These are phyloP conservation scores for Scenedesmus sp. DNA, from an alignment of 163 green algal genomes.

Conservation along the genomic window DNA sequence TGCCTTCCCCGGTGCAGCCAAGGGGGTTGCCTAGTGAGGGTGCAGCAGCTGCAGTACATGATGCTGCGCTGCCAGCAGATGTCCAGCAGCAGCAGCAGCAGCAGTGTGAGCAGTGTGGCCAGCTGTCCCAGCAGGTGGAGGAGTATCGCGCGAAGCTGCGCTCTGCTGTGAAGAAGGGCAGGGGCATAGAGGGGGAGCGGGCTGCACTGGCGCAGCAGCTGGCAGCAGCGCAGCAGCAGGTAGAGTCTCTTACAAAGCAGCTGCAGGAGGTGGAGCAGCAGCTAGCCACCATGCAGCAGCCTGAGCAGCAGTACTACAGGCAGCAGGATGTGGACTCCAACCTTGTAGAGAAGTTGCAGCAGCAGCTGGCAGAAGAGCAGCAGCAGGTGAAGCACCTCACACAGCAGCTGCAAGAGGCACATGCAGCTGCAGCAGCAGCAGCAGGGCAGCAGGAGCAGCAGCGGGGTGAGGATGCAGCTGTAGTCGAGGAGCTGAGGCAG, in stretches of 20 bases:
- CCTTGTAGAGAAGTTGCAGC: not conserved
- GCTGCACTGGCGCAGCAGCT: conserved; percentile 9
- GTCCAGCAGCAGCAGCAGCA: not conserved
- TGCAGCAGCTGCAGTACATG: no score
- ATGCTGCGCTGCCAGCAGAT: not conserved
- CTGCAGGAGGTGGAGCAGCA: conserved; percentile 13
- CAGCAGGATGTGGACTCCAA: not conserved
- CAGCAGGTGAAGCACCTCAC: not conserved
- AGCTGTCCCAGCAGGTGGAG: not conserved
- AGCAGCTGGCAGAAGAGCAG: not conserved
- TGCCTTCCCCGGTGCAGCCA: not conserved
- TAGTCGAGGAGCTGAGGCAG: not conserved
- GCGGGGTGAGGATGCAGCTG: not conserved
- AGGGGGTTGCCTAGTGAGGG: not conserved
- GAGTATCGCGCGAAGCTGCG: conserved; percentile 25
- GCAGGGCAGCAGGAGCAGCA: not conserved
- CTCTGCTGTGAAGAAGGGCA: conserved; percentile 36
- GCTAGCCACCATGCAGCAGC: not conserved
- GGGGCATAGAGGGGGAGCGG: conserved; percentile 11
- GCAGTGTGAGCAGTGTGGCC: not conserved
- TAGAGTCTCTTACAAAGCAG: not conserved
- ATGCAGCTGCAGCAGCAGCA: not conserved
- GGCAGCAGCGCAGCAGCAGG: not conserved
- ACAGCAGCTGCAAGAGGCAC: not conserved
- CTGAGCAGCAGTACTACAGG: no score